Conservation (phyloP, 2,329 filamentous ascomycete genomes). For the Elsinoe arachidis region DNA sequence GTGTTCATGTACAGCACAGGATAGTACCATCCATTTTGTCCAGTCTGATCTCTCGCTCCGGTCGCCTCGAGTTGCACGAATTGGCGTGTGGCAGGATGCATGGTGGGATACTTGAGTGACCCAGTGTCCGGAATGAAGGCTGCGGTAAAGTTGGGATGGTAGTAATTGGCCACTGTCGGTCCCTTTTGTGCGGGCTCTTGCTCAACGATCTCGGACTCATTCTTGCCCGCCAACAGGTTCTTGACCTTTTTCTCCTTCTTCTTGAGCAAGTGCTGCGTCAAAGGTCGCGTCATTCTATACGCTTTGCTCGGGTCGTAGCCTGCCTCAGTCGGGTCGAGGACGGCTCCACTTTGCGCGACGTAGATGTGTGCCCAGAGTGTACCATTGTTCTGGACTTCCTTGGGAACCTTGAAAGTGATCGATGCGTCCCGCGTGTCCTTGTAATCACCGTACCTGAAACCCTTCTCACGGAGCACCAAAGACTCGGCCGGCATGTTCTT, state of each 20-base stretch:
- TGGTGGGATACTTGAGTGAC: constrained; percentile 53
- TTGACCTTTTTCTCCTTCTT: constrained; percentile 84
- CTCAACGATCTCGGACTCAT: constrained; percentile 39
- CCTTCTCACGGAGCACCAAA: constrained; percentile 69
- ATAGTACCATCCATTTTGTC: constrained; percentile 88
- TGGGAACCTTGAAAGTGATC: constrained; percentile 68
- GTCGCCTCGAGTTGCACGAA: constrained; percentile 72
- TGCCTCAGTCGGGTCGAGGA: constrained; percentile 64
- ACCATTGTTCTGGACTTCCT: constrained; percentile 77
- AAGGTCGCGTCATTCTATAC: constrained; percentile 72
- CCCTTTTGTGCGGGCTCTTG: constrained; percentile 48
- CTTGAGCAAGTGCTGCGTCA: constrained; percentile 85
- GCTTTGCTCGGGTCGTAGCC: constrained; percentile 68
- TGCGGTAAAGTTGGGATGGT: constrained; percentile 89
- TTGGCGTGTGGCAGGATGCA: constrained; percentile 67
- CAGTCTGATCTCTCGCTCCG: constrained; percentile 71
- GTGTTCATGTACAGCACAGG: constrained; percentile 88
- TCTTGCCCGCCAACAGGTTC: constrained; percentile 59
- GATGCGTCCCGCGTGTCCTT: constrained; percentile 70
- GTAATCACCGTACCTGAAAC: constrained; percentile 70
- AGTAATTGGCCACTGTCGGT: constrained; percentile 74
- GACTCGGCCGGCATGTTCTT: constrained; percentile 56
- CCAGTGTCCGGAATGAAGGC: constrained; percentile 78
- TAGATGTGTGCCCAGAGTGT: constrained; percentile 95
- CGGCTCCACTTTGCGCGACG: constrained; percentile 64